Conservation (phyloP, 352 stramenopile genomes). For the Phytophthora colocasiae region DNA sequence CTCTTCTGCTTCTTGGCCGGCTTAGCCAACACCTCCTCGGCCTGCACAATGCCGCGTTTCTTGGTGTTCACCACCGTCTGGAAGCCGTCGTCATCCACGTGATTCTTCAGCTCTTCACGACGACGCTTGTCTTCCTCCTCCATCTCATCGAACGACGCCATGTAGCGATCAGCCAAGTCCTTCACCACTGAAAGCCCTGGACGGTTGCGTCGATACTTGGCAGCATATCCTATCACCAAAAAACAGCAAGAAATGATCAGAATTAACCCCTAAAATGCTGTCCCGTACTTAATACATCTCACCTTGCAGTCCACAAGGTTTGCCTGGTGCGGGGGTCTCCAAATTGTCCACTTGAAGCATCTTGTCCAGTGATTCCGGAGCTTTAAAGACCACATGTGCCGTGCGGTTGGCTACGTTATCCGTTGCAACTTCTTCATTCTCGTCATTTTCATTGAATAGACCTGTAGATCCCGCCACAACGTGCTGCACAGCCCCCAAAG, state of each 20-base stretch:
- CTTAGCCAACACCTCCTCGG: conserved; percentile 57
- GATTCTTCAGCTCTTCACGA: conserved; percentile 80
- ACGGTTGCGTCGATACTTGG: conserved; percentile 73
- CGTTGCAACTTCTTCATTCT: conserved; percentile 17
- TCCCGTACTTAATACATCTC: background rate
- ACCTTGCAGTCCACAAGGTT: conserved; percentile 48
- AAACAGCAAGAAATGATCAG: background rate
- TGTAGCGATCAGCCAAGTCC: conserved; percentile 74
- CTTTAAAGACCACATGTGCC: conserved; percentile 82
- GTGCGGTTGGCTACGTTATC: conserved; percentile 45
- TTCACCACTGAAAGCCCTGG: conserved; percentile 72
- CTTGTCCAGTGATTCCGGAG: conserved; percentile 60
- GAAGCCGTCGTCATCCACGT: conserved; percentile 86
- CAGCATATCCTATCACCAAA: conserved; percentile 45
- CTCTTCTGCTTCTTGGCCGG: conserved; percentile 86
- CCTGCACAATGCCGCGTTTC: conserved; percentile 61
- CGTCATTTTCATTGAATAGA: conserved; percentile 10
- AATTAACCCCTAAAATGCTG: background rate
- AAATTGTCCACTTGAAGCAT: conserved; percentile 53
- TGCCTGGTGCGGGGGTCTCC: conserved; percentile 35
- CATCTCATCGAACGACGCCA: conserved; percentile 75
- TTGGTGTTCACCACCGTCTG: conserved; percentile 85
- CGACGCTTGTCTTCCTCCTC: conserved; percentile 67
- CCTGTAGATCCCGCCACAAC: conserved; percentile 38
- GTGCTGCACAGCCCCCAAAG: conserved; percentile 70